Conservation (phyloP, 177 flowering plant species). For the Vitis hybrid region DNA sequence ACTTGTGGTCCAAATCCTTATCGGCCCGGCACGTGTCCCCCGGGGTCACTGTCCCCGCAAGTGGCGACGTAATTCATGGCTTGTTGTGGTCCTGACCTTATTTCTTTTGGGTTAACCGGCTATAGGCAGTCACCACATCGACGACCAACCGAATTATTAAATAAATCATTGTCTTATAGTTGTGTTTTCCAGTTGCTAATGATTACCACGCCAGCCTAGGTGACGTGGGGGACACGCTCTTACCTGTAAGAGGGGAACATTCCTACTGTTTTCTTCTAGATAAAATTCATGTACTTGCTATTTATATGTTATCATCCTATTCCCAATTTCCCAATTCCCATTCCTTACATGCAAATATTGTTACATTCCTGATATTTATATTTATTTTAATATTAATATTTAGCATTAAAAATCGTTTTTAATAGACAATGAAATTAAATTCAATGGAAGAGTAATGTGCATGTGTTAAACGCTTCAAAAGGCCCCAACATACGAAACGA, state of each 20-base stretch:
- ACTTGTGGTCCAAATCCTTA: slow-evolving; percentile 27
- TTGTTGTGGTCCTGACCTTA: slow-evolving; percentile 15
- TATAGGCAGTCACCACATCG: slow-evolving; percentile 7
- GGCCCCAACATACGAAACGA: too few species aligned
- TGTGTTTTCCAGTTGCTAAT: not conserved
- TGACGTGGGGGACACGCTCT: slow-evolving; percentile 35
- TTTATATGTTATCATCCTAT: too few species aligned
- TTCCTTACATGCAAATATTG: too few species aligned
- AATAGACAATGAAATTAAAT: too few species aligned
- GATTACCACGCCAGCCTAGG: slow-evolving; percentile 5
- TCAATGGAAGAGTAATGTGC: too few species aligned
- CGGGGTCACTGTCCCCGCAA: slow-evolving; percentile 29
- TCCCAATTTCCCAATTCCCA: too few species aligned
- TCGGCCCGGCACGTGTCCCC: slow-evolving; percentile 25
- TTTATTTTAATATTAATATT: too few species aligned
- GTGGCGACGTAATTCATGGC: slow-evolving; percentile 26
- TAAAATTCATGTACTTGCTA: too few species aligned
- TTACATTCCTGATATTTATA: too few species aligned
- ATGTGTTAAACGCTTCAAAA: too few species aligned
- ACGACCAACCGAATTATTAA: not conserved
- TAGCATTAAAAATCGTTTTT: too few species aligned
- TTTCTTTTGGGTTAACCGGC: slow-evolving; percentile 5
- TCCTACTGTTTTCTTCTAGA: not conserved
- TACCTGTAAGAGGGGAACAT: slow-evolving; percentile 4
- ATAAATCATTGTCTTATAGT: slow-evolving; percentile 2